Conservation (phyloP, 2,329 filamentous ascomycete species). For the Aspergillus sp. region DNA sequence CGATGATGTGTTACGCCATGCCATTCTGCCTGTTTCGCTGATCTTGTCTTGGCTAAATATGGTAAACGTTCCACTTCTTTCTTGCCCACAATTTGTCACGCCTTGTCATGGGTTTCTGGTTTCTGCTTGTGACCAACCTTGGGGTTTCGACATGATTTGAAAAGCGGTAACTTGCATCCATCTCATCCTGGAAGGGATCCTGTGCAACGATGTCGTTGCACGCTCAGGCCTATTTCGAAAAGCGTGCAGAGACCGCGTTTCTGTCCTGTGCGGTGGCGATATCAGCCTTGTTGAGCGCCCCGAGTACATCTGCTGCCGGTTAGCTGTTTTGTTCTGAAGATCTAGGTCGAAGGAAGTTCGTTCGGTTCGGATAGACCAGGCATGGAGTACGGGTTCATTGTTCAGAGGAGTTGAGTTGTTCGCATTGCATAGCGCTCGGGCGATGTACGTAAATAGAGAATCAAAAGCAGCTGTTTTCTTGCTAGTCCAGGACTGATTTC, state of each 20-base stretch:
- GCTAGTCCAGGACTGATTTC: too few relatives aligned
- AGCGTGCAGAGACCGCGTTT: background rate
- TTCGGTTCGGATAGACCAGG: background rate
- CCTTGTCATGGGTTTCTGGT: background rate
- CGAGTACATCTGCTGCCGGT: too few relatives aligned
- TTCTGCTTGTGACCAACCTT: background rate
- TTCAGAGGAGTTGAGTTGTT: background rate
- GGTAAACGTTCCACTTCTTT: too few relatives aligned
- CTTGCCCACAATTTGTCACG: background rate
- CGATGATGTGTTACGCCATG: constrained; percentile 16
- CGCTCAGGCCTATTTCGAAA: background rate
- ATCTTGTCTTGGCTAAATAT: too few relatives aligned
- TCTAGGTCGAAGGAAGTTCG: too few relatives aligned
- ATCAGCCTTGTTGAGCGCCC: too few relatives aligned
- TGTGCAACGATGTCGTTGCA: background rate
- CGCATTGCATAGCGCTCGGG: constrained; percentile 5
- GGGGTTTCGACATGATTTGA: background rate
- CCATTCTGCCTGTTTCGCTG: background rate
- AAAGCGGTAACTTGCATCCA: background rate
- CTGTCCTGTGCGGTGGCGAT: background rate
- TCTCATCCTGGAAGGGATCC: background rate
- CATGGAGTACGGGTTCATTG: constrained; percentile 1
- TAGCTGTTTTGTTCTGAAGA: background rate
- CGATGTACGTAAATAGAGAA: too few relatives aligned
- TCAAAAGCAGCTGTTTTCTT: too few relatives aligned